phyloP scores from a whole-genome alignment of 148 eudicot species.

The Rhododendron mucronatum region DNA sequence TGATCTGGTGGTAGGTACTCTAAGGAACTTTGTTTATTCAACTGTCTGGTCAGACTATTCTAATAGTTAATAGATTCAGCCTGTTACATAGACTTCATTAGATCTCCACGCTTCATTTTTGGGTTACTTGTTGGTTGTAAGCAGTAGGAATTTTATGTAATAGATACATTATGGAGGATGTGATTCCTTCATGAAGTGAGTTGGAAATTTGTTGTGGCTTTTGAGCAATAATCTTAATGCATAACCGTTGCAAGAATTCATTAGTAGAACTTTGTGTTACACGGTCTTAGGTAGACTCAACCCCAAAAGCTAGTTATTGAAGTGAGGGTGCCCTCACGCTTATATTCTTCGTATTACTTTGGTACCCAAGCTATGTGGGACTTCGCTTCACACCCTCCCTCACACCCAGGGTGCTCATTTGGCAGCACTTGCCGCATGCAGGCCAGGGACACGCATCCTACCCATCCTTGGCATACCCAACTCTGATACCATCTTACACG shows the following conservation, averaged over 20 bases:
- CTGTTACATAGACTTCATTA: not conserved
- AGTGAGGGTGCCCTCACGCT: no score
- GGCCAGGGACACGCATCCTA: no score
- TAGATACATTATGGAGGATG: not conserved
- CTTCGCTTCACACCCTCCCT: no score
- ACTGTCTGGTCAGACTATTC: not conserved
- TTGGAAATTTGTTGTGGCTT: not conserved
- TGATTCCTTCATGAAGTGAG: not conserved
- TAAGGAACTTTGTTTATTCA: not conserved
- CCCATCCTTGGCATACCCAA: no score
- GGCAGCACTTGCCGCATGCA: no score
- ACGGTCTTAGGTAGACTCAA: no score
- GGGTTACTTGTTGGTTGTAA: not conserved
- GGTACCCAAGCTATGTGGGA: no score
- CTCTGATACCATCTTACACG: no score
- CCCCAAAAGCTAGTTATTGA: no score
- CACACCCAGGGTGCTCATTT: no score
- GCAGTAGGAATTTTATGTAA: not conserved
- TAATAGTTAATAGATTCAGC: not conserved
- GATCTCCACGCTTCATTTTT: not conserved
- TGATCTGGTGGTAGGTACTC: slow-evolving; percentile 84
- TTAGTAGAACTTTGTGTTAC: no score
- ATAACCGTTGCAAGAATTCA: not conserved
- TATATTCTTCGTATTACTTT: no score
- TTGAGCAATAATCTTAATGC: not conserved